These are phyloP conservation scores for Mycosphaerella sp. DNA, from an alignment of 2,329 filamentous ascomycete species.

Conservation along the genomic window DNA sequence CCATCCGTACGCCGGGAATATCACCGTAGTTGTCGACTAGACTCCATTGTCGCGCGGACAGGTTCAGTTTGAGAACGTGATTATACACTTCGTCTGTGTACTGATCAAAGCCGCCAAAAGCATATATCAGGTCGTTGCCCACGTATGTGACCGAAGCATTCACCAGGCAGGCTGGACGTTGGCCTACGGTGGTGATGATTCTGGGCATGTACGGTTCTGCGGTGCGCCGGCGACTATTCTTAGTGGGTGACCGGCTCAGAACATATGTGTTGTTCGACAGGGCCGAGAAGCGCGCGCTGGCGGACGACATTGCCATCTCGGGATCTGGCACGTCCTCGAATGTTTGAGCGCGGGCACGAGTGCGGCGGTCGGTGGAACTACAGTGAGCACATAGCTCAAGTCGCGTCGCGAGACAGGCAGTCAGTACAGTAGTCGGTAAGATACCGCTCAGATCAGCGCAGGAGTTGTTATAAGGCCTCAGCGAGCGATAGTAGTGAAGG, in stretches of 20 bases:
- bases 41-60: slow-evolving; percentile 85
- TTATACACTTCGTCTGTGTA: slow-evolving; percentile 99
- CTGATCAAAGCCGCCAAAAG: slow-evolving; percentile 96
- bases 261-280: slow-evolving; percentile 69
- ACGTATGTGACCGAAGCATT: slow-evolving; percentile 94
- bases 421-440: background rate
- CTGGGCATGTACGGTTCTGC: slow-evolving; percentile 76
- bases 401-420: background rate
- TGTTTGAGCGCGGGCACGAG: background rate
- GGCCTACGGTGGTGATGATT: slow-evolving; percentile 56
- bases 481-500: background rate
- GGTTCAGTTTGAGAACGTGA: slow-evolving; percentile 83
- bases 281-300: slow-evolving; percentile 23
- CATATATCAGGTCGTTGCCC: slow-evolving; percentile 94
- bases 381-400: slow-evolving; percentile 10
- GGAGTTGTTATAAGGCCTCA: background rate
- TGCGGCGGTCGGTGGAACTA: background rate
- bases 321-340: background rate
- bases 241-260: slow-evolving; percentile 78
- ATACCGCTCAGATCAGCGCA: background rate
- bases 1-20: slow-evolving; percentile 95
- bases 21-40: slow-evolving; percentile 98
- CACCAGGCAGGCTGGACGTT: slow-evolving; percentile 83
- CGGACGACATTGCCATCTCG: slow-evolving; percentile 23
- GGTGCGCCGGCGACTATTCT: slow-evolving; percentile 50